A percentile compares a stretch with the other conserved stretches of the same genome.
Evolutionary conservation across 495 filamentous ascomycete genomes (phyloP).

Genomic region (Diplogelasinospora grovesii): DNA sequence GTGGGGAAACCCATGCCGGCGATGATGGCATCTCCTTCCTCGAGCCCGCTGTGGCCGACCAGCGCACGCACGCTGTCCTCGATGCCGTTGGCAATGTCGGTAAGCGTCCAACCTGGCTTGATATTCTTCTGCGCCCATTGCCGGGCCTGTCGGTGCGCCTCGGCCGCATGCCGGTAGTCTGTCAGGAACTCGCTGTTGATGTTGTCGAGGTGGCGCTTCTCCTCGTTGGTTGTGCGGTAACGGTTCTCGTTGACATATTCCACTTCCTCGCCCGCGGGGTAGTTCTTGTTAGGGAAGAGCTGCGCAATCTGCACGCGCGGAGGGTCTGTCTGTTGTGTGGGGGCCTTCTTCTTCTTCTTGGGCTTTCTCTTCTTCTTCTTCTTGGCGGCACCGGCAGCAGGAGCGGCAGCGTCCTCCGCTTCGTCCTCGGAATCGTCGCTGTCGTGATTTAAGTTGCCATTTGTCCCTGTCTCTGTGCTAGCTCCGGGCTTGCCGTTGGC

Average conservation of each 20-base stretch:
- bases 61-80: conserved; percentile 78
- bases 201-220: conserved; percentile 79
- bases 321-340: conserved; percentile 68
- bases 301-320: conserved; percentile 68
- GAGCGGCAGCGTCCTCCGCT: conserved; percentile 32
- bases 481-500: conserved; percentile 45
- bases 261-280: conserved; percentile 75
- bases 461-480: conserved; percentile 35
- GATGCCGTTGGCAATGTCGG: conserved; percentile 76
- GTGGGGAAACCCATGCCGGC: conserved; percentile 88
- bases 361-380: conserved; percentile 81
- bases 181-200: conserved; percentile 77
- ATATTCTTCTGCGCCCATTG: conserved; percentile 74
- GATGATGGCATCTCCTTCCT: conserved; percentile 69
- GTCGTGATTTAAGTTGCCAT: conserved; percentile 54
- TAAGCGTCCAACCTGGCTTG: conserved; percentile 75
- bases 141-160: conserved; percentile 83
- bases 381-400: conserved; percentile 38
- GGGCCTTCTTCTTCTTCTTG: conserved; percentile 70
- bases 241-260: conserved; percentile 71
- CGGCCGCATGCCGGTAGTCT: conserved; percentile 82
- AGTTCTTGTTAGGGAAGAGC: conserved; percentile 67
- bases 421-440: conserved; percentile 62
- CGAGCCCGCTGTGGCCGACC: conserved; percentile 68
- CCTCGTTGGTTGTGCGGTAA: conserved; percentile 77